These are phyloP conservation scores for Dunaliella primolecta DNA, from an alignment of 139 green algal genomes.

Conservation along the genomic window DNA sequence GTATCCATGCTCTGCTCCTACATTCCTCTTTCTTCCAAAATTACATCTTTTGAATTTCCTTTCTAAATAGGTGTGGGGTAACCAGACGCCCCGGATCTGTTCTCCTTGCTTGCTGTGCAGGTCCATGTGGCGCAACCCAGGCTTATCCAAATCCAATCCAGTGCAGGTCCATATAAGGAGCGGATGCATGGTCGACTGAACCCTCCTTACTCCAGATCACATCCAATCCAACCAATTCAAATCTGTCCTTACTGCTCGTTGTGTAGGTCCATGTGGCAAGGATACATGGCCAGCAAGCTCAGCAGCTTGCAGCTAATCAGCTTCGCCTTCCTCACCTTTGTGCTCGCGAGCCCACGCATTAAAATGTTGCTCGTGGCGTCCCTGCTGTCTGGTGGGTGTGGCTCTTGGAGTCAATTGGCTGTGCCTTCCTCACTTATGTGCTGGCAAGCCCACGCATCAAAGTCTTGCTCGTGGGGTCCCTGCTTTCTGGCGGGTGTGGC, in stretches of 20 bases:
- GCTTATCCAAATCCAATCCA: too few relatives aligned
- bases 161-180: too few relatives aligned
- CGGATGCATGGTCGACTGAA: conserved; percentile 90
- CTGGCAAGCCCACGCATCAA: conserved; percentile 77
- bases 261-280: conserved; percentile 65
- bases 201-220: too few relatives aligned
- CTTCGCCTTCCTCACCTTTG: conserved; percentile 89
- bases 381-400: conserved; percentile 46
- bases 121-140: too few relatives aligned
- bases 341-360: conserved; percentile 72
- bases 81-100: too few relatives aligned
- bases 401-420: conserved; percentile 80
- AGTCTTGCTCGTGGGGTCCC: conserved; percentile 72
- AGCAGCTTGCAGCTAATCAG: conserved; percentile 76
- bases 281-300: conserved; percentile 86
- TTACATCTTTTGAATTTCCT: too few relatives aligned
- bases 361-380: conserved; percentile 78
- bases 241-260: not conserved
- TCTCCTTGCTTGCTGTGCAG: too few relatives aligned
- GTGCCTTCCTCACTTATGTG: conserved; percentile 85
- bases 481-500: conserved; percentile 54
- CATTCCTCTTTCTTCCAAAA: too few relatives aligned
- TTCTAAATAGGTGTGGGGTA: too few relatives aligned
- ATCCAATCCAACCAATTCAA: too few relatives aligned
- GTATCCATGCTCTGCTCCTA: too few relatives aligned